Evolutionary conservation across 1,284 basidiomycete genomes (phyloP).

Genomic region (Heterobasidion occidentale): DNA sequence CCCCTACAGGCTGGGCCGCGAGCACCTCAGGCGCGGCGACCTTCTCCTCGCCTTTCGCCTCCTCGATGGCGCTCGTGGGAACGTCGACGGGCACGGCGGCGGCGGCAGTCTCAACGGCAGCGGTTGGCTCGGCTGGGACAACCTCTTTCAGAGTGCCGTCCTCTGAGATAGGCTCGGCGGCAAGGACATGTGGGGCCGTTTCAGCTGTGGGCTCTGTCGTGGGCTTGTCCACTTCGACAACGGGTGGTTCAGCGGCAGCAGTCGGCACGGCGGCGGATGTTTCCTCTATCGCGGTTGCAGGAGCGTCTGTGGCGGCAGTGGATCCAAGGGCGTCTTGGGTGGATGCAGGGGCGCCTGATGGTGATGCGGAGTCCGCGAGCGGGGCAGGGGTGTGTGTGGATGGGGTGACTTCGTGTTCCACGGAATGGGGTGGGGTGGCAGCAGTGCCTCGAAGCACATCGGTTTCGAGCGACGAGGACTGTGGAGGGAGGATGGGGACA

Average conservation of each 20-base stretch:
- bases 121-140: neutral
- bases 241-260: neutral
- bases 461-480: neutral
- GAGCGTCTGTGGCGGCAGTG: neutral
- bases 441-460: constrained; percentile 4
- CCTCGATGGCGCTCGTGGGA: neutral
- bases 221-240: neutral
- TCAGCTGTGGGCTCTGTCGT: constrained; percentile 6
- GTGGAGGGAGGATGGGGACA: constrained; percentile 1
- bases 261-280: neutral
- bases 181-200: constrained; percentile 4
- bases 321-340: neutral
- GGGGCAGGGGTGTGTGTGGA: constrained; percentile 5
- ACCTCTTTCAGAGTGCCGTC: constrained; percentile 2
- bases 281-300: no score
- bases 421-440: neutral
- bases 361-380: neutral
- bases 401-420: neutral
- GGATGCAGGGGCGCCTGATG: neutral
- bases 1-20: constrained; percentile 1
- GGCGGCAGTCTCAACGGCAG: constrained; percentile 5
- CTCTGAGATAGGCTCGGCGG: neutral
- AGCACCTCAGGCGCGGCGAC: constrained; percentile 3
- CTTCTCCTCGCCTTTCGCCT: neutral
- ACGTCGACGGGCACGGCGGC: neutral